phyloP scores from a whole-genome alignment of 495 filamentous ascomycete species.

The Xylaria grammica region DNA sequence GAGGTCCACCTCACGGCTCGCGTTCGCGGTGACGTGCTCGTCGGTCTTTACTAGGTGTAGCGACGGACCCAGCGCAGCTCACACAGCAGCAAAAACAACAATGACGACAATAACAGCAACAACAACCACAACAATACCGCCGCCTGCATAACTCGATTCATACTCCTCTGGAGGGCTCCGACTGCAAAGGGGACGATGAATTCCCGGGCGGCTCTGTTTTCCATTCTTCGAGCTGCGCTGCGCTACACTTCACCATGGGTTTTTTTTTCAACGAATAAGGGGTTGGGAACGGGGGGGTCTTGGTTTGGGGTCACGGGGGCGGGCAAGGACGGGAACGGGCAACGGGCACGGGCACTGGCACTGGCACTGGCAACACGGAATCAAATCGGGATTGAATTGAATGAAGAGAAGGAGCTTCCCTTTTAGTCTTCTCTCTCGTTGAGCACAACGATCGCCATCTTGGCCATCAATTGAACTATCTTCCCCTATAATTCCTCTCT shows the following conservation, averaged over 20 bases:
- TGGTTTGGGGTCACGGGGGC: not conserved
- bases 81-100: not conserved
- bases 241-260: not conserved
- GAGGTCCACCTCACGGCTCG: slow-evolving; percentile 31
- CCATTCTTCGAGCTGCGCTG: not conserved
- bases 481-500: too few relatives aligned
- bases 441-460: not conserved
- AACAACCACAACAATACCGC: not conserved
- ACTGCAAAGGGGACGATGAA: not conserved
- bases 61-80: not conserved
- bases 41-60: slow-evolving; percentile 31
- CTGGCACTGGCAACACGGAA: too few relatives aligned
- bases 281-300: not conserved
- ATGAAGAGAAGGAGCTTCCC: not conserved
- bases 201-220: not conserved
- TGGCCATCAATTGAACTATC: not conserved
- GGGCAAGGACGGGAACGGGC: too few relatives aligned
- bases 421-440: not conserved
- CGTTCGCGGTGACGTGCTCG: slow-evolving; percentile 34
- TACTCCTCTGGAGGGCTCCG: not conserved
- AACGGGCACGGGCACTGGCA: too few relatives aligned
- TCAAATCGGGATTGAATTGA: not conserved
- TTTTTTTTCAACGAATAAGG: not conserved
- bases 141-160: not conserved
- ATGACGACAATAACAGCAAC: not conserved